A percentile compares a stretch with the other conserved stretches of the same genome.
Evolutionary conservation across 805 yeast genomes (phyloP).

Genomic region (Sugiyamaella chiloensis): DNA sequence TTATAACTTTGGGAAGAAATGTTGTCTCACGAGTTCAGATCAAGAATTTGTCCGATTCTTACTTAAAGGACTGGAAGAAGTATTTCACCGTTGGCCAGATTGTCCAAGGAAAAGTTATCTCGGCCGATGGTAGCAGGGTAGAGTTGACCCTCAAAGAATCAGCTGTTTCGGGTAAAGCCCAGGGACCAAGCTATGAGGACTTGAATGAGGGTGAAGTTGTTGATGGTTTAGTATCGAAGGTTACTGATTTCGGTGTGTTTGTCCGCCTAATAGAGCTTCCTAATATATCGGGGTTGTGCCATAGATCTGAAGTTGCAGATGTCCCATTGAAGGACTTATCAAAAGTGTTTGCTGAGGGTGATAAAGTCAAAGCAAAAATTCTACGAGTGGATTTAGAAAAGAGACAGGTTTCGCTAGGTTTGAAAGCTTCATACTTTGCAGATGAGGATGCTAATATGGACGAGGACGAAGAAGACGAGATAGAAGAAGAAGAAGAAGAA

Average conservation of each 20-base stretch:
- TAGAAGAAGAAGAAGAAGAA: constrained; percentile 35
- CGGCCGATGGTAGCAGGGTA: constrained; percentile 56
- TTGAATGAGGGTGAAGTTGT: constrained; percentile 64
- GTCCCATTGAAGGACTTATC: constrained; percentile 52
- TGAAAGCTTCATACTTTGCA: constrained; percentile 88
- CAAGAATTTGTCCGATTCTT: constrained; percentile 76
- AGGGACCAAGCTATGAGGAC: constrained; percentile 46
- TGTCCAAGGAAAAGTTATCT: constrained; percentile 69
- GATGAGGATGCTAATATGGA: constrained; percentile 37
- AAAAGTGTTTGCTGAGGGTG: constrained; percentile 81
- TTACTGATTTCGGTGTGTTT: constrained; percentile 88
- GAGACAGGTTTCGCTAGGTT: constrained; percentile 79
- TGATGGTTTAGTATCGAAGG: constrained; percentile 75
- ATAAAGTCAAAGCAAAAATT: constrained; percentile 81
- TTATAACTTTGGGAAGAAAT: constrained; percentile 67
- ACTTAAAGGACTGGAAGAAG: constrained; percentile 83
- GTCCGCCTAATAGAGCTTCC: constrained; percentile 73
- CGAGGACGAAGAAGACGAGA: constrained; percentile 27
- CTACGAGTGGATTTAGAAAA: constrained; percentile 59
- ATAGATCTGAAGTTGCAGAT: constrained; percentile 75
- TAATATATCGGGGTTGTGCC: constrained; percentile 82
- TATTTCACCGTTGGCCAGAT: constrained; percentile 66
- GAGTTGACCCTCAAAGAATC: constrained; percentile 77
- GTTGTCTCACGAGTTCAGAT: constrained; percentile 78
- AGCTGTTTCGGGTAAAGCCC: constrained; percentile 68